phyloP scores from a whole-genome alignment of 768 basidiomycete genomes.

The Atractiella rhizophila region DNA sequence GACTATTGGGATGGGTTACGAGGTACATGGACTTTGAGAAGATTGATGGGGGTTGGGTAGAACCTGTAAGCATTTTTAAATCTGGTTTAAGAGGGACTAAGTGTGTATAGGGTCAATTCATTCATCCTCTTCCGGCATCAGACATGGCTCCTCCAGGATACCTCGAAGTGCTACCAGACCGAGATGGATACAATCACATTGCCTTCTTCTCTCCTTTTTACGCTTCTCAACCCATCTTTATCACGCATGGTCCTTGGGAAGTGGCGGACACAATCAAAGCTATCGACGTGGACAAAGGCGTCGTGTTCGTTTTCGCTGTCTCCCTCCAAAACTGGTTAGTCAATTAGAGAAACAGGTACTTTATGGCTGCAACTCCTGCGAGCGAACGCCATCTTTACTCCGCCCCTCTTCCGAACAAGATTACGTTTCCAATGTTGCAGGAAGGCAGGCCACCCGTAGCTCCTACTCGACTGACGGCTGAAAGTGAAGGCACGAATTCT shows the following conservation, averaged over 20 bases:
- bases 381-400: slow-evolving; percentile 64
- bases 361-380: slow-evolving; percentile 57
- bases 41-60: slow-evolving; percentile 84
- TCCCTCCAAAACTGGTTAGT: background rate
- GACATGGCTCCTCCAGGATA: slow-evolving; percentile 37
- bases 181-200: slow-evolving; percentile 69
- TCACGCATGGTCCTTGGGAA: slow-evolving; percentile 77
- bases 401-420: slow-evolving; percentile 34
- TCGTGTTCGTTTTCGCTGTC: slow-evolving; percentile 36
- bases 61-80: slow-evolving; percentile 32
- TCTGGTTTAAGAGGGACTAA: background rate
- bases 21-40: slow-evolving; percentile 65
- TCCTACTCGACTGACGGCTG: slow-evolving; percentile 7
- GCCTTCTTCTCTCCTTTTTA: slow-evolving; percentile 64
- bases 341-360: slow-evolving; percentile 36
- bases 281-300: slow-evolving; percentile 38
- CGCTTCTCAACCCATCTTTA: slow-evolving; percentile 43
- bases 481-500: no score
- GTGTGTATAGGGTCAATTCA: background rate
- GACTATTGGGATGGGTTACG: slow-evolving; percentile 33
- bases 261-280: slow-evolving; percentile 48
- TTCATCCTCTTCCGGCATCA: slow-evolving; percentile 23
- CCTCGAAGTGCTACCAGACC: slow-evolving; percentile 62
- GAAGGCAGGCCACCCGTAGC: background rate
- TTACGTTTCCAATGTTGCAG: background rate